Base-by-base conservation (phyloP, 257 asterid genomes). In the Misopates orontium region DNA sequence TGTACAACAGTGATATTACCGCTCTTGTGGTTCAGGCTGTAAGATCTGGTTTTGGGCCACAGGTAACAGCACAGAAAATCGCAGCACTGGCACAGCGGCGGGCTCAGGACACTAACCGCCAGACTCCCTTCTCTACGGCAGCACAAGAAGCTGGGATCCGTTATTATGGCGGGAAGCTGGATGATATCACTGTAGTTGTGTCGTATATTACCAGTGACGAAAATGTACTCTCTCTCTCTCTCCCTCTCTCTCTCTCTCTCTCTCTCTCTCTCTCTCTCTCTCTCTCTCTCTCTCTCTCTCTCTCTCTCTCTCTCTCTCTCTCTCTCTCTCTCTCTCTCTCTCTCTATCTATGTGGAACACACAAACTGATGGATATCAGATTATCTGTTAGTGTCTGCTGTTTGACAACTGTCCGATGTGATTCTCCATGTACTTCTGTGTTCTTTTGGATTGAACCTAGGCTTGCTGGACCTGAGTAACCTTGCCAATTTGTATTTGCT, bases 61-160 rank as follows among this genome's bases (percentile, higher is more conserved):
- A 94, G 76, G 93, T 88, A 65, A 85, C 96, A 1, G 97, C 99
- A 42, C 99, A 90, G 77, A 86, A 86, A 82, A 78, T 51, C 18
- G 95, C 92, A 41, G 95, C 93, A 31, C 73, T 92, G 81, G 96
- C 98, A 3, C 86, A 91, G 2, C 93, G 85, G 77, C 78, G 98
- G 39, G 98, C 98, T 23, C 88, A 50, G 60, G 98, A 89, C 78
- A 89, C 78, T 54, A 80, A 86, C 81, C 63, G 97, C 69, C 98
- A 89, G 78, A 85, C 97, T 39, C 98, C 98, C 67, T 92, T 92
- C 82, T 87, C 98, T 55, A 14, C 93, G 51, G 96, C 98, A 57
- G 98, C 98, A 22, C 97, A 87, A 72, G 96, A 92, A 66, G 97
- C 97, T 21, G 98, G 98, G n/a, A 82, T 80, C 68, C 97, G 91